Base-by-base conservation (phyloP, 768 basidiomycete genomes). In the Cystofilobasidium ferigula region DNA sequence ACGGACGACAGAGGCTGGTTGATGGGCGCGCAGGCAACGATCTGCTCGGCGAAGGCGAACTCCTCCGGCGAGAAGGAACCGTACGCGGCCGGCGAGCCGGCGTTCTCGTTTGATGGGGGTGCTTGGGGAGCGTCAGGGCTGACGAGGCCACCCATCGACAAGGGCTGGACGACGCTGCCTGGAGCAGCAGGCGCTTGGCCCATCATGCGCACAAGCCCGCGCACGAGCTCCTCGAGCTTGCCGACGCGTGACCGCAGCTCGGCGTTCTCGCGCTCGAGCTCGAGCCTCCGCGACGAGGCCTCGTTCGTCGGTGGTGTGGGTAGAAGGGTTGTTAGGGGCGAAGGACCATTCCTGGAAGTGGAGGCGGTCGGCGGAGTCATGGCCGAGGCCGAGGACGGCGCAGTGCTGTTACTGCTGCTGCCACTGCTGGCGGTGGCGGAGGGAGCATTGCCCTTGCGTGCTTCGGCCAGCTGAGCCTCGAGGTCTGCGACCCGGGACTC, bases 181-280 rank as follows among this genome's bases (percentile, higher is more conserved):
- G 4, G 35, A 28, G 38, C 48, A 22, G 40, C 51, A 26, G 59
- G 42, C 6, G 35, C 51, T 22, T 58, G 48, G 26, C 64, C 64
- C 30, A 67, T 45, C 6, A 67, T 42, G 3, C 67, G 56, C 26
- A 68, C 67, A 26, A 68, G 62, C 14, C 67, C 67, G 24, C 61
- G 42, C 2, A 68, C 67, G 30, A 68, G 67, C 45, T 63, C 67
- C 60, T 68, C 67, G 47, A 68, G 62, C 38, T 58, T 57, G 18
- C 28, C 53, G 43, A 68, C 67, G 28, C 67, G 40, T 20, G 42
- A 26, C 24, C 40, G 35, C 16, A 68, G 67, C 20, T 58, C 60
- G 36, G 48, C 28, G 57, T 68, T 68, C 36, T 68, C 67, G 28
- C 36, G 32, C 47, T 68, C 61, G 34, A 68, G 57, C 30, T 47